Evolutionary conservation across 1,139 yeast species (phyloP), one percentile per base, ranked within the genome.

Genomic region (Ogataea hybrid): DNA sequence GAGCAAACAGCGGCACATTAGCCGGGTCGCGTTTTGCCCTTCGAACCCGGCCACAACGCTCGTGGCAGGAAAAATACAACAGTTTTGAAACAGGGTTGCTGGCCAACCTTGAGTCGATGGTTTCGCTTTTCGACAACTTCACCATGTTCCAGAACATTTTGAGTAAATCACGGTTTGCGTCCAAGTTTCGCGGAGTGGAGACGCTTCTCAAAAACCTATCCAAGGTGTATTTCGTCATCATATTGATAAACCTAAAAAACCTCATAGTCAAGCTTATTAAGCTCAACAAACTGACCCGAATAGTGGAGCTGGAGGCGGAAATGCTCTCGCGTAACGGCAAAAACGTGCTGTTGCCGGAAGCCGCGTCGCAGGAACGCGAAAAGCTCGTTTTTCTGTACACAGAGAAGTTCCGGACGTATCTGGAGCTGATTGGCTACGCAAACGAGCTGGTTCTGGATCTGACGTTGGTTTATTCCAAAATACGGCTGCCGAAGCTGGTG

Each of bases 91-190:
- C 44, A 9, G 37, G 29, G 5, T 10, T 56, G 6, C 34, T 58
- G 28, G 37, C 36, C 16, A 41, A 47, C 18, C 34, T 60, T 25
- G 64, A 60, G 42, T 41, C 48, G 2, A 11, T 55, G 11, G 44
- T 59, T 9, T 52, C 61, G 7, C 35, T 50, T 7, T 48, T 61
- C 46, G 65, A 61, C 36, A 59, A 59, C 44, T 52, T 56, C 27
- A 45, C 56, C 22, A 51, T 61, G 29, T 11, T 61, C 12, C 62
- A 58, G 31, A 58, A 43, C 34, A 15, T 50, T 10, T 39, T 53
- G 28, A 49, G 46, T 11, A 39, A 32, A 28, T 35, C 43, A 23
- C 18, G 43, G 36, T 28, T 38, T 32, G 32, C 43, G 5, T 27
- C 46, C 11, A 43, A 40, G 12, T 44, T 53, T 18, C 49, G 39